Conservation (phyloP, 2,329 filamentous ascomycete species). For the Cladobotryum protrusum region DNA sequence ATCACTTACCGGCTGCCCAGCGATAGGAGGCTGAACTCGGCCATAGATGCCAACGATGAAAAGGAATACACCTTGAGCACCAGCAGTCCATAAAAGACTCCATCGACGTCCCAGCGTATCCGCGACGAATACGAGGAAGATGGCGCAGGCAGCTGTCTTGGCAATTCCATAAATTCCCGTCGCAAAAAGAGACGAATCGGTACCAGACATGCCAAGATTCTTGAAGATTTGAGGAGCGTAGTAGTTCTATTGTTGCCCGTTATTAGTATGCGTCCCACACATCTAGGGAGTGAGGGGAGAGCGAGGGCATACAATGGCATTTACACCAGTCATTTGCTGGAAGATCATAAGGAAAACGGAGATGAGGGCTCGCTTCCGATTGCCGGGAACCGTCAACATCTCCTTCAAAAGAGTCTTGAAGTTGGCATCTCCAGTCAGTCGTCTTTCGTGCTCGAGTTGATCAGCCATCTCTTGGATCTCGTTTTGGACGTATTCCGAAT, state of each 20-base stretch:
- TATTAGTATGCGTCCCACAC: neutral
- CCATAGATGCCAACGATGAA: conserved; percentile 68
- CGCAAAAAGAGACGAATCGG: conserved; percentile 57
- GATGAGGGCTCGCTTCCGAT: conserved; percentile 59
- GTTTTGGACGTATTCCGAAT: conserved; percentile 49
- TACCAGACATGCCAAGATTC: conserved; percentile 53
- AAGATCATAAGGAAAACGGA: conserved; percentile 58
- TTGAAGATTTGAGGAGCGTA: conserved; percentile 65
- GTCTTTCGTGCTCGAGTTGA: conserved; percentile 57
- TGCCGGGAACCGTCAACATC: conserved; percentile 54
- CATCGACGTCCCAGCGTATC: conserved; percentile 61
- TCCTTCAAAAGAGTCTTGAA: conserved; percentile 56
- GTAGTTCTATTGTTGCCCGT: conserved; percentile 43
- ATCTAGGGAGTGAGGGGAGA: neutral
- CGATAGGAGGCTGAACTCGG: conserved; percentile 51
- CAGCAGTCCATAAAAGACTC: conserved; percentile 57
- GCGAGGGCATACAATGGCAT: conserved; percentile 35
- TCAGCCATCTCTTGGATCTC: conserved; percentile 56
- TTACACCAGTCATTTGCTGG: conserved; percentile 65
- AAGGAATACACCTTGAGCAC: conserved; percentile 57
- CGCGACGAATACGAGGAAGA: conserved; percentile 61
- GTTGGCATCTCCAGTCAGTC: conserved; percentile 46
- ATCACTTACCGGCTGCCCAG: conserved; percentile 37
- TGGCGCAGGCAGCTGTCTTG: conserved; percentile 57
- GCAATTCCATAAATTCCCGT: conserved; percentile 69